Evolutionary conservation across 2,329 filamentous ascomycete species (phyloP).

Genomic region (Colletotrichum liaoningense): DNA sequence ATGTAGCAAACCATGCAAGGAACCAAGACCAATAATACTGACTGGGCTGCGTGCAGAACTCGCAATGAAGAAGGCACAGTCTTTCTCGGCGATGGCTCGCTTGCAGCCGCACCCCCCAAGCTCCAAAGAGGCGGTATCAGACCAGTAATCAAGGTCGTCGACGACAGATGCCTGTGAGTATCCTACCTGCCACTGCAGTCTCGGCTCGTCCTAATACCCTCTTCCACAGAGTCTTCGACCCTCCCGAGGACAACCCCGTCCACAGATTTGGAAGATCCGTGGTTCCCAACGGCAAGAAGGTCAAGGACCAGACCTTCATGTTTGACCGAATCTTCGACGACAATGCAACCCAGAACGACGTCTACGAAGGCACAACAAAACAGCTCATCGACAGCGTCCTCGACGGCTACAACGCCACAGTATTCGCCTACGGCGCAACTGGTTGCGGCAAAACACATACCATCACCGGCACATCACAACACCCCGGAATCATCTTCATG

Average conservation of each 20-base stretch:
- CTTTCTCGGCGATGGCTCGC: constrained; percentile 96
- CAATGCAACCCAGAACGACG: constrained; percentile 89
- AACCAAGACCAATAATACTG: not conserved
- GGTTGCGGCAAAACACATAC: constrained; percentile 99
- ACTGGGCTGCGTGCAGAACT: constrained; percentile 23
- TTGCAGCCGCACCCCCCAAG: constrained; percentile 89
- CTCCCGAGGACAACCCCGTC: constrained; percentile 92
- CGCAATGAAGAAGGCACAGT: constrained; percentile 85
- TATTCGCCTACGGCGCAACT: constrained; percentile 97
- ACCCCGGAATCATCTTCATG: constrained; percentile 97
- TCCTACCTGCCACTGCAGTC: not conserved
- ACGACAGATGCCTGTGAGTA: constrained; percentile 93
- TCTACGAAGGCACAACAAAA: constrained; percentile 94
- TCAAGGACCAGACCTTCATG: constrained; percentile 97
- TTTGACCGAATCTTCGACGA: constrained; percentile 99
- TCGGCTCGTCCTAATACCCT: constrained; percentile 35
- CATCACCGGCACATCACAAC: constrained; percentile 90
- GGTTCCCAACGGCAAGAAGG: constrained; percentile 85
- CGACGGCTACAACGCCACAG: constrained; percentile 98
- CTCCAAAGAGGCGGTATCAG: constrained; percentile 87
- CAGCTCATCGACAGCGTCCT: constrained; percentile 92
- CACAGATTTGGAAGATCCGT: constrained; percentile 88
- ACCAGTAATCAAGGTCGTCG: constrained; percentile 94
- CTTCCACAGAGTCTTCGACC: constrained; percentile 85
- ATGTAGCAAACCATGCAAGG: not conserved